Conservation (phyloP, 306 rosid genomes). For the Fragaria ananassa region DNA sequence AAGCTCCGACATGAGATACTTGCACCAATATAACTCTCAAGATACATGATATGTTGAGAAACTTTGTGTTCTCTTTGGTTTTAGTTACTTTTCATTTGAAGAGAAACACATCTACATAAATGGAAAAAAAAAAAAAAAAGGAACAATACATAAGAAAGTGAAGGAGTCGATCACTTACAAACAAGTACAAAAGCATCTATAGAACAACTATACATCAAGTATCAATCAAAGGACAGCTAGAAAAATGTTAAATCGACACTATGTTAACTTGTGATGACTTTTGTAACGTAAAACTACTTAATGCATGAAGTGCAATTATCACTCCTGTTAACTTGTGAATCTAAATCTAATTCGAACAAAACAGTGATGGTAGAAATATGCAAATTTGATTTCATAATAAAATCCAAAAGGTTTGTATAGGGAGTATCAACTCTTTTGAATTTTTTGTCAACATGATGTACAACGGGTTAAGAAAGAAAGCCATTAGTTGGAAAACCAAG, state of each 20-base stretch:
- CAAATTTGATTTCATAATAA: not conserved
- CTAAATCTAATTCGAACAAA: not conserved
- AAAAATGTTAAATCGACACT: not conserved
- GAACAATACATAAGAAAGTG: not conserved
- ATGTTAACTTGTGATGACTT: too few species aligned
- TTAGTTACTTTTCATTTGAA: not conserved
- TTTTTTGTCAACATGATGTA: not conserved
- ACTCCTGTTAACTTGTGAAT: not conserved
- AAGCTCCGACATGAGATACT: constrained; percentile 1
- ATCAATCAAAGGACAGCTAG: not conserved
- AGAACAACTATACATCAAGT: not conserved
- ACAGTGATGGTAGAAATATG: not conserved
- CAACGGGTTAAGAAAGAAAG: not conserved
- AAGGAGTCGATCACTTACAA: not conserved
- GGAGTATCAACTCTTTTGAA: not conserved
- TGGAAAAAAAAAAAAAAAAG: not conserved
- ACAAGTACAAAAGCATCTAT: not conserved
- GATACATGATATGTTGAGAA: not conserved
- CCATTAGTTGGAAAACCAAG: not conserved
- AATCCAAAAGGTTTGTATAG: not conserved
- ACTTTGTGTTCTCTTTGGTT: not conserved
- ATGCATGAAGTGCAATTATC: not conserved
- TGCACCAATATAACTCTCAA: not conserved
- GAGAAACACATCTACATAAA: not conserved
- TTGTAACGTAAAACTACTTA: not conserved